Base-by-base conservation (phyloP, 2,329 filamentous ascomycete species). In the Ophiocordyceps polyrhachis-furcata region DNA sequence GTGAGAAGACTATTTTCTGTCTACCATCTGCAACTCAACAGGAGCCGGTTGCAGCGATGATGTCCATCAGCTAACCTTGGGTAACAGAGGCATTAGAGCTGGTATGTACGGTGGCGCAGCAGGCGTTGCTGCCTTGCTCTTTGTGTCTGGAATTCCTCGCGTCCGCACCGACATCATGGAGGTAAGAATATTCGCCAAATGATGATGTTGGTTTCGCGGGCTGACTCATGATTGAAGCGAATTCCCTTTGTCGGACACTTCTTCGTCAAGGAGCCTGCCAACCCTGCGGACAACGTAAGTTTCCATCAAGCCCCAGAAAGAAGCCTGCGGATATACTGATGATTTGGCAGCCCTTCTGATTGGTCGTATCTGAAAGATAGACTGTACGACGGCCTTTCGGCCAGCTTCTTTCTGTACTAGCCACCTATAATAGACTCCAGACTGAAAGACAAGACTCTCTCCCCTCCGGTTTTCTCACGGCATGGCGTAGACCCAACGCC, bases 201-300 rank as follows among this genome's bases (percentile, higher is more conserved):
- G 35, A 28, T 17, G 17, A 12, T 19, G 35, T 9, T 2, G n/a
- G n/a, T 11, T 19, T 19, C 35, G n/a, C 9, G 11, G 17, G 35
- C 38, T 41, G 20, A 41, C 12, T 5, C 13, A 8, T 4, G 12
- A 41, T 20, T 23, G n/a, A 50, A 77, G 72, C 73, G 74, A 60
- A 50, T 79, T 19, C 76, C 76, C 51, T 49, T 73, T 52, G 50
- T 79, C 48, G 67, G 68, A 50, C 49, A 54, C 43, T 62, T 66
- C 61, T 79, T 69, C 58, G 53, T 66, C 53, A 68, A 71, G 58
- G 64, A 70, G 57, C 67, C 74, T 56, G 53, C 73, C 52, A 69
- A 73, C 52, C 64, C 75, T 48, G 72, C 74, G 48, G 76, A 80
- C 63, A 79, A 77, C 63, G 75, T 79, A 54, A 65, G 74, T 68